Base-by-base conservation (phyloP, 257 asterid genomes). In the Solanum bulbocastanum region DNA sequence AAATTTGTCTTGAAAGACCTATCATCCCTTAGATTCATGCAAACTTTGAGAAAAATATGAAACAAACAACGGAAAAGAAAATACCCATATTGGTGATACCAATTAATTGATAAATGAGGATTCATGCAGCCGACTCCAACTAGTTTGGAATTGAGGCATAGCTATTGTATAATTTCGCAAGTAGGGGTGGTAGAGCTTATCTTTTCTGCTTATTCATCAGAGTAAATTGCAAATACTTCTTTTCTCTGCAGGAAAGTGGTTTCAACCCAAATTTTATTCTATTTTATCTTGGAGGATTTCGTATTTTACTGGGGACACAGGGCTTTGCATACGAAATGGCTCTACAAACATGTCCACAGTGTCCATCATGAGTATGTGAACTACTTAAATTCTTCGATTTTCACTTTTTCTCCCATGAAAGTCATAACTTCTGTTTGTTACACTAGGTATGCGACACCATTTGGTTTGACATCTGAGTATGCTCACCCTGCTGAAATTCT, bases 241-340 rank as follows among this genome's bases (percentile, higher is more conserved):
- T 91, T 18, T 69, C 90, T 92, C 87, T 92, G 93, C 95, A 97
- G 99, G 99, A 97, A 97, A 91, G 95, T 96, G 60, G 83, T 96
- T 83, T 95, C 96, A 83, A 91, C 94, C 14, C 99, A 97, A 87
- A 93, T 97, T 78, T 39, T 95, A 78, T 97, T 97, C 93, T 97
- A 97, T 94, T 97, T 97, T 92, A 92, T 96, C 90, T 89, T 97
- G 87, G 99, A 97, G 91, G 99, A 96, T 90, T 97, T 97, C 87
- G 92, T 96, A 71, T 97, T 97, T 94, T 97, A 97, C 89, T 97
- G 99, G 99, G 99, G 99, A 76, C 99, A 96, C 89, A 91, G 98
- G 93, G 89, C 96, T 88, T 92, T 97, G 88, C 99, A 97, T 89
- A 95, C 99, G 42, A 97, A 97, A 93, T 97, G 99, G 99, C 98